These are phyloP conservation scores for Erysimum cheiri DNA, from an alignment of 441 rosid species.

Conservation along the genomic window DNA sequence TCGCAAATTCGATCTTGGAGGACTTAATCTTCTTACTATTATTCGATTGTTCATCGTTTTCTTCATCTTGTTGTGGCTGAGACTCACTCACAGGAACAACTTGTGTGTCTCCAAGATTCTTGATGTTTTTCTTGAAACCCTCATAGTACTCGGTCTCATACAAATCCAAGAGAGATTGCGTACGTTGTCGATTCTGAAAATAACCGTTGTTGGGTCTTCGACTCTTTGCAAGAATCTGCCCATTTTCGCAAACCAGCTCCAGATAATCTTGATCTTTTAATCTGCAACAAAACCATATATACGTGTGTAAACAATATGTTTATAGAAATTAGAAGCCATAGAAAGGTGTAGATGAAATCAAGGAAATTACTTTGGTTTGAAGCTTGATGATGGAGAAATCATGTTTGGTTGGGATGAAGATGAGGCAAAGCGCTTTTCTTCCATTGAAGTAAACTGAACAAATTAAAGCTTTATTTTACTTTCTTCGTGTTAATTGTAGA, in stretches of 20 bases:
- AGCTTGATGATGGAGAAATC: constrained; percentile 36
- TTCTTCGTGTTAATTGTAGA: background rate
- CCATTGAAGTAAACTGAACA: constrained; percentile 26
- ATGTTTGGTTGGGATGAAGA: constrained; percentile 34
- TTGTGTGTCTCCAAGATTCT: constrained; percentile 43
- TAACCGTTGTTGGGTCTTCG: constrained; percentile 20
- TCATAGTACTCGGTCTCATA: constrained; percentile 40
- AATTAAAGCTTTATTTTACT: background rate
- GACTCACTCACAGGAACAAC: constrained; percentile 46
- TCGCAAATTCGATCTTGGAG: constrained; percentile 1
- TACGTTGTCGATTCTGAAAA: constrained; percentile 34
- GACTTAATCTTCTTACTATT: constrained; percentile 5
- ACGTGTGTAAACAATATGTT: background rate
- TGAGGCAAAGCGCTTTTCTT: constrained; percentile 1
- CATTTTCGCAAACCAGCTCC: constrained; percentile 52
- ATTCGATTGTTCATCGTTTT: background rate
- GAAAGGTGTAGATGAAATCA: background rate
- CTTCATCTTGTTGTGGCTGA: constrained; percentile 1
- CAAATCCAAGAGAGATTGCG: constrained; percentile 36
- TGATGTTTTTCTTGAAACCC: constrained; percentile 31
- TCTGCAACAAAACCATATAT: constrained; percentile 43
- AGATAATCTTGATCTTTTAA: constrained; percentile 39
- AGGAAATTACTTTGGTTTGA: constrained; percentile 38
- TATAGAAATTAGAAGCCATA: background rate
- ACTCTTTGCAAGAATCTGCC: constrained; percentile 39